phyloP scores from a whole-genome alignment of 2,329 filamentous ascomycete genomes.

The Aspergillaceae sp. region DNA sequence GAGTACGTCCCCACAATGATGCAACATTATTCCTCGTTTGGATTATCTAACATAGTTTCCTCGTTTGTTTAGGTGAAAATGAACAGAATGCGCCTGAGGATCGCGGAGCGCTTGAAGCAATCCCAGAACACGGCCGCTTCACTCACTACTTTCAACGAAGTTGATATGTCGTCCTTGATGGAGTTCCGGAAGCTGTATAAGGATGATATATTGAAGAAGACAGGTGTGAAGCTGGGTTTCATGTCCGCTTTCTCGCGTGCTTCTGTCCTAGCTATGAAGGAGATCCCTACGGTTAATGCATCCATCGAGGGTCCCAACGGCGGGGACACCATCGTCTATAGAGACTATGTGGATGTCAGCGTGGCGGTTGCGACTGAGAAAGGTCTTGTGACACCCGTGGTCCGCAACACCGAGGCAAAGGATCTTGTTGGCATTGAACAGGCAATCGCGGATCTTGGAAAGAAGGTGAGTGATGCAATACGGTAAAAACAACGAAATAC shows the following conservation, averaged over 20 bases:
- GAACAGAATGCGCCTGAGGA: conserved; percentile 98
- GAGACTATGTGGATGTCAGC: conserved; percentile 95
- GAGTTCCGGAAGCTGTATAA: conserved; percentile 97
- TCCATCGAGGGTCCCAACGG: conserved; percentile 93
- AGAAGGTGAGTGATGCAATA: conserved; percentile 57
- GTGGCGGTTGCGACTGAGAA: conserved; percentile 97
- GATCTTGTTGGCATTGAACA: conserved; percentile 85
- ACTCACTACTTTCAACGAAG: conserved; percentile 96
- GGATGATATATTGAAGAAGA: conserved; percentile 91
- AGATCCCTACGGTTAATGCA: conserved; percentile 89
- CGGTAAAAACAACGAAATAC: neutral
- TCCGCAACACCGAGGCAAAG: conserved; percentile 83
- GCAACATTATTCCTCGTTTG: neutral
- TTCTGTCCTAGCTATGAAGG: conserved; percentile 82
- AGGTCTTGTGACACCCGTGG: conserved; percentile 91
- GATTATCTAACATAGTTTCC: neutral
- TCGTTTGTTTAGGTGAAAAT: conserved; percentile 70
- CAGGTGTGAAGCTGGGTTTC: conserved; percentile 96
- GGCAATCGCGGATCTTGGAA: conserved; percentile 84
- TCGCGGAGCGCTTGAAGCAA: conserved; percentile 96
- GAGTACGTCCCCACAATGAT: conserved; percentile 49
- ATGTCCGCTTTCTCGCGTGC: conserved; percentile 97
- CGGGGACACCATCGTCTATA: conserved; percentile 95
- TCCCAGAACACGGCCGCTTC: conserved; percentile 98
- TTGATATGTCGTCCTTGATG: conserved; percentile 97